A percentile compares a stretch with the other conserved stretches of the same genome.
Conservation (phyloP, 2,329 filamentous ascomycete genomes). For the Epichloe amarillans region DNA sequence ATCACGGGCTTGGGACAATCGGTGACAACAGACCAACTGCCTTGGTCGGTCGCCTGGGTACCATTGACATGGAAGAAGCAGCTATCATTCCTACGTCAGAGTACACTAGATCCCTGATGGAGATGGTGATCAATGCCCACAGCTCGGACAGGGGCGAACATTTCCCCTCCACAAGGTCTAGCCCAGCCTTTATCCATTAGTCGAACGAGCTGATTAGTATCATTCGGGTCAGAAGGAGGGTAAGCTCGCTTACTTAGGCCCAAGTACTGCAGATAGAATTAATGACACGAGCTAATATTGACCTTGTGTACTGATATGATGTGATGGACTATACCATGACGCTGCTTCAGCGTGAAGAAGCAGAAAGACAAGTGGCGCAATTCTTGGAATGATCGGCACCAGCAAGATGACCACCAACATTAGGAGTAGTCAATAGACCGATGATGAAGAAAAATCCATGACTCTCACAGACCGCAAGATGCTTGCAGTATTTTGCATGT, state of each 20-base stretch:
- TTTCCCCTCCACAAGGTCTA: not conserved
- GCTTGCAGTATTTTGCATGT: no score
- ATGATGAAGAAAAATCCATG: no score
- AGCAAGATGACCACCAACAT: no score
- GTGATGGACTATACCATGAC: conserved; percentile 8
- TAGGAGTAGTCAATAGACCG: no score
- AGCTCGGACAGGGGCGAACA: not conserved
- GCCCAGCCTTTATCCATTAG: not conserved
- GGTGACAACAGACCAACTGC: conserved; percentile 1
- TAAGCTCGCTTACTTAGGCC: not conserved
- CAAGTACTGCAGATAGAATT: not conserved
- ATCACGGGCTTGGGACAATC: not conserved
- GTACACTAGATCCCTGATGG: not conserved
- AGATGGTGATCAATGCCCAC: not conserved
- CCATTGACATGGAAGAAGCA: not conserved
- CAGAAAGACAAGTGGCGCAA: no score
- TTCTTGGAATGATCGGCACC: no score
- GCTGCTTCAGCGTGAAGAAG: no score
- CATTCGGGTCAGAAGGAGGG: not conserved
- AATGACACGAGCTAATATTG: not conserved
- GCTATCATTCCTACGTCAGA: not conserved
- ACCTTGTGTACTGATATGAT: conserved; percentile 7
- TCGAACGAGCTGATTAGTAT: not conserved
- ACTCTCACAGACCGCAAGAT: no score
- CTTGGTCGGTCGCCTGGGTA: not conserved